These are phyloP conservation scores for Baudoinia panamericana DNA, from an alignment of 495 filamentous ascomycete genomes.

Conservation along the genomic window DNA sequence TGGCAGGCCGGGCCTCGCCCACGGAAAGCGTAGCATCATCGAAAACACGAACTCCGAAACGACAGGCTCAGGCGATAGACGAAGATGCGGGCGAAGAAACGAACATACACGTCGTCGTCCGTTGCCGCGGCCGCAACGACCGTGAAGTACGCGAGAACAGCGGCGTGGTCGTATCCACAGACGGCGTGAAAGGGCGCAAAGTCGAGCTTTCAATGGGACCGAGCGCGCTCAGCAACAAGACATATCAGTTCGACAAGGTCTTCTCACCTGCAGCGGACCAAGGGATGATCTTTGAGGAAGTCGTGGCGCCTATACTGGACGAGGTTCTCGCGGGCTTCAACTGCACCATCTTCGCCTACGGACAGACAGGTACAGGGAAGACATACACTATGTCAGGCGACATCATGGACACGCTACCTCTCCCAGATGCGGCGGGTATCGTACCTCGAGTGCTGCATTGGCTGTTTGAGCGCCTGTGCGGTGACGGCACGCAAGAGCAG, in stretches of 20 bases:
- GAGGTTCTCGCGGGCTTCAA: slow-evolving; percentile 97
- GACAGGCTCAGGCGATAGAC: slow-evolving; percentile 38
- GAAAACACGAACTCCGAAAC: slow-evolving; percentile 35
- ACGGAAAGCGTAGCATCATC: slow-evolving; percentile 48
- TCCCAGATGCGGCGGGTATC: slow-evolving; percentile 86
- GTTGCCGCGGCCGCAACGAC: slow-evolving; percentile 84
- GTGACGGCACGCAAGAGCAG: slow-evolving; percentile 58
- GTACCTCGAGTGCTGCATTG: slow-evolving; percentile 80
- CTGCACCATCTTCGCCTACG: slow-evolving; percentile 97
- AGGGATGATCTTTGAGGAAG: slow-evolving; percentile 81
- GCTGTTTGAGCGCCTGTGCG: slow-evolving; percentile 67
- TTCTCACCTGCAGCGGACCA: slow-evolving; percentile 95
- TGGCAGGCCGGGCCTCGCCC: slow-evolving; percentile 45
- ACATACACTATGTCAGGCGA: slow-evolving; percentile 99
- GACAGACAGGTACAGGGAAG: slow-evolving; percentile 94
- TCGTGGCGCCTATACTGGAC: slow-evolving; percentile 78
- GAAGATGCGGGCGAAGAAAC: slow-evolving; percentile 71
- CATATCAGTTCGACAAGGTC: slow-evolving; percentile 91
- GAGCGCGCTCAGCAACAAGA: slow-evolving; percentile 84
- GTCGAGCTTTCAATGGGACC: slow-evolving; percentile 88
- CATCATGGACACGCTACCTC: slow-evolving; percentile 70
- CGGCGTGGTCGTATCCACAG: slow-evolving; percentile 75
- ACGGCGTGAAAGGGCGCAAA: slow-evolving; percentile 68
- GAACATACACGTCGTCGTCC: slow-evolving; percentile 93
- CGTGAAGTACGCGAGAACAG: slow-evolving; percentile 88